Percentiles rank a stretch among this genome's conserved stretches.
phyloP scores from a whole-genome alignment of 2,329 filamentous ascomycete species.

The Biscogniauxia mediterranea region DNA sequence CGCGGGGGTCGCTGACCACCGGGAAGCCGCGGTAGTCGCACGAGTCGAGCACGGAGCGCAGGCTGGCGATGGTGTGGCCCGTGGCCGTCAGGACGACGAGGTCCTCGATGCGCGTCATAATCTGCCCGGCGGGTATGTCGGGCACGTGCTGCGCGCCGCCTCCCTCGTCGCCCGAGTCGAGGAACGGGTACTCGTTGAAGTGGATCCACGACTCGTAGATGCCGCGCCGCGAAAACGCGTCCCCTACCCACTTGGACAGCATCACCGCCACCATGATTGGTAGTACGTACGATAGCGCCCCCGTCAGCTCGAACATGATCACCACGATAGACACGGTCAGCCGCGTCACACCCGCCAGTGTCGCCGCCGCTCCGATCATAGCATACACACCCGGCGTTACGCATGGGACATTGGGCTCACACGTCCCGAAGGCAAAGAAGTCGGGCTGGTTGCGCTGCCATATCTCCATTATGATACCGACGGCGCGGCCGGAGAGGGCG shows the following conservation, averaged over 20 bases:
- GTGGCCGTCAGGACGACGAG: constrained; percentile 83
- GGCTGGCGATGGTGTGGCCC: constrained; percentile 78
- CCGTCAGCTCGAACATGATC: constrained; percentile 98
- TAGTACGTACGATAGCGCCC: constrained; percentile 91
- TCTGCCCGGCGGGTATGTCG: constrained; percentile 78
- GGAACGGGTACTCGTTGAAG: constrained; percentile 90
- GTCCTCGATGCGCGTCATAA: constrained; percentile 93
- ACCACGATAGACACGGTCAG: constrained; percentile 99
- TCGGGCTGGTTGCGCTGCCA: constrained; percentile 76
- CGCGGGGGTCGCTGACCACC: constrained; percentile 74
- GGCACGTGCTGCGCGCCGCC: constrained; percentile 52
- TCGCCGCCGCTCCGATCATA: constrained; percentile 91
- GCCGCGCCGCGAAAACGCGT: constrained; percentile 86
- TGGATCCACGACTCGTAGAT: constrained; percentile 99
- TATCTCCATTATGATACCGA: constrained; percentile 87
- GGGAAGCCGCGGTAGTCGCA: constrained; percentile 90
- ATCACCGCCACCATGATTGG: constrained; percentile 99
- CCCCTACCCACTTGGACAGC: constrained; percentile 97
- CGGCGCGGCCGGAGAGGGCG: constrained; percentile 81
- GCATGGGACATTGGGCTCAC: constrained; percentile 82
- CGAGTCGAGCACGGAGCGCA: constrained; percentile 67
- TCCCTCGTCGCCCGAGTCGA: constrained; percentile 83
- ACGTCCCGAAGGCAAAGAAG: constrained; percentile 76
- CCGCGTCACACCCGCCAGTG: constrained; percentile 88
- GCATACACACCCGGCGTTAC: constrained; percentile 95